phyloP scores from a whole-genome alignment of 768 basidiomycete species.

The Hericium erinaceus region DNA sequence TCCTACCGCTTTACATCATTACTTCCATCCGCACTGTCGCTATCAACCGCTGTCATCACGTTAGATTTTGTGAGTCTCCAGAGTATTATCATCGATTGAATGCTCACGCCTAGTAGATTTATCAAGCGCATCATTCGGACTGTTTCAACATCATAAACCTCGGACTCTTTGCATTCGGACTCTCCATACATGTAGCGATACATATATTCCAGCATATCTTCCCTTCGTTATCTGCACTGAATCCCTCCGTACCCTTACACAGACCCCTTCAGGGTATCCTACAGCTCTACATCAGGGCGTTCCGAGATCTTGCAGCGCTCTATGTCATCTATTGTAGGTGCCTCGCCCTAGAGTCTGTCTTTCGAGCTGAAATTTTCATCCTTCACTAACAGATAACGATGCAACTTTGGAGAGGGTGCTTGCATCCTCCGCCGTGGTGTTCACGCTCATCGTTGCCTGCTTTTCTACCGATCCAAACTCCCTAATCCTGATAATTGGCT shows the following conservation, averaged over 20 bases:
- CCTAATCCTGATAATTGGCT: not conserved
- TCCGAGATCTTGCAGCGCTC: not conserved
- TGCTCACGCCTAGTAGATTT: not conserved
- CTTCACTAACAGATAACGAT: constrained; percentile 21
- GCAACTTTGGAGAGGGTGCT: constrained; percentile 20
- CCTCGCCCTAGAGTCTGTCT: not conserved
- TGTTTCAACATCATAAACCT: not conserved
- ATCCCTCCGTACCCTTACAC: not conserved
- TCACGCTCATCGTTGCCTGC: constrained; percentile 12
- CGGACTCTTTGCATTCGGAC: not conserved
- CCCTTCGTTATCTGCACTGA: not conserved
- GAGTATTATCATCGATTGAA: not conserved
- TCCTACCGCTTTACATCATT: not conserved
- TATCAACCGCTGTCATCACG: not conserved
- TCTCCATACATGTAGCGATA: not conserved
- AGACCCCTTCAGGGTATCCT: not conserved
- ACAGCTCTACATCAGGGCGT: not conserved
- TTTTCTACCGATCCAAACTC: not conserved
- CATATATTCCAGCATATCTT: not conserved
- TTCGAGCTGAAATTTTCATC: not conserved
- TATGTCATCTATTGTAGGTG: constrained; percentile 7
- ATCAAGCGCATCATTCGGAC: not conserved
- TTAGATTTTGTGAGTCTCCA: not conserved
- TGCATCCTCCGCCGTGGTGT: constrained; percentile 14
- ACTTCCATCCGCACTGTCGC: not conserved